These are phyloP conservation scores for Solanum sitiens DNA, from an alignment of 257 asterid species.

Conservation along the genomic window DNA sequence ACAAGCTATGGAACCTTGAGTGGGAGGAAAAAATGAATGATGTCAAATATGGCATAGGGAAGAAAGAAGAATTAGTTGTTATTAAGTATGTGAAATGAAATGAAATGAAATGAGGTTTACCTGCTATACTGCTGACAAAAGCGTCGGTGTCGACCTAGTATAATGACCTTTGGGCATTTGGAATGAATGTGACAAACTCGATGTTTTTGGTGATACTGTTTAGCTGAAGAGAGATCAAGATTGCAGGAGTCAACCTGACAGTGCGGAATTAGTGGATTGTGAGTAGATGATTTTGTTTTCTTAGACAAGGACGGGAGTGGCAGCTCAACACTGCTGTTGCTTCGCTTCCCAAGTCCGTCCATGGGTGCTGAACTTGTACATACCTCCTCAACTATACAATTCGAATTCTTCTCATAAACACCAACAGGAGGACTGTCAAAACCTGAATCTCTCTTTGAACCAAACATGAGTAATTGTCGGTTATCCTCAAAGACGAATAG, in stretches of 20 bases:
- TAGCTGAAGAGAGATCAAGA: slow-evolving; percentile 58
- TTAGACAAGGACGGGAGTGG: slow-evolving; percentile 27
- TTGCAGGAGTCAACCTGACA: slow-evolving; percentile 88
- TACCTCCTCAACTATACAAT: too few species aligned
- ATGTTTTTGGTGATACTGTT: slow-evolving; percentile 81
- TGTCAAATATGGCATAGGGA: neutral
- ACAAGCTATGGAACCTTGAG: slow-evolving; percentile 72
- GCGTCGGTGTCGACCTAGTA: slow-evolving; percentile 62
- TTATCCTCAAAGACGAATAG: too few species aligned
- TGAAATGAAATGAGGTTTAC: slow-evolving; percentile 8
- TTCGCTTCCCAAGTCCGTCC: slow-evolving; percentile 73
- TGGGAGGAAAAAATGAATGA: neutral
- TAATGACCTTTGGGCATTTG: slow-evolving; percentile 50
- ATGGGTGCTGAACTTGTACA: neutral
- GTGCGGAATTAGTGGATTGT: slow-evolving; percentile 21
- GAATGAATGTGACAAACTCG: slow-evolving; percentile 75
- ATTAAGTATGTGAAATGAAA: neutral
- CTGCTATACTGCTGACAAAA: slow-evolving; percentile 98
- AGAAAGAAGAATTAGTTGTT: neutral
- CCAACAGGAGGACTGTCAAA: too few species aligned
- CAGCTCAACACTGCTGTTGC: slow-evolving; percentile 31
- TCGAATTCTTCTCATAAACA: too few species aligned
- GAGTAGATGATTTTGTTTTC: slow-evolving; percentile 37
- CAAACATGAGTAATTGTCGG: too few species aligned
- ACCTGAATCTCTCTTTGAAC: too few species aligned